A percentile compares a stretch with the other conserved stretches of the same genome.
These are phyloP conservation scores for Aspergillus steynii DNA, from an alignment of 495 filamentous ascomycete genomes.

Conservation along the genomic window DNA sequence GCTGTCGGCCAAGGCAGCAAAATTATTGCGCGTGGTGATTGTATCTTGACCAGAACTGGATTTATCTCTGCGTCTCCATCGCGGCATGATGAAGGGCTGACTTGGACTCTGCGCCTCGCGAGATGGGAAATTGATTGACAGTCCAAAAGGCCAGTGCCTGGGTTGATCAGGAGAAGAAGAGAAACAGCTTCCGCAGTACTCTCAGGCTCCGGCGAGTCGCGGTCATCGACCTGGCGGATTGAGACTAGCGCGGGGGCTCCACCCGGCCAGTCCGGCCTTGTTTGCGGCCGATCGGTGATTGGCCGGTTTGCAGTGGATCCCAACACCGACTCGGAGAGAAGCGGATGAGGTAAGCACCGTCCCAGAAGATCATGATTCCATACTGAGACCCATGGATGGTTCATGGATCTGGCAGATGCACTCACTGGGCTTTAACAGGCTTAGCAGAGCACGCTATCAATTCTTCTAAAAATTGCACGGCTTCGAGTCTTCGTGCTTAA, in stretches of 20 bases:
- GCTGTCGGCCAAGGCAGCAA: conserved; percentile 5
- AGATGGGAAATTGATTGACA: background rate
- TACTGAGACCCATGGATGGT: background rate
- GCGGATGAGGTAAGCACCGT: background rate
- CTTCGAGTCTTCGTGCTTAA: background rate
- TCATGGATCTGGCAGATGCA: background rate
- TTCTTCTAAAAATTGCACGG: background rate
- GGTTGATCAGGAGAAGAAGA: conserved; percentile 4
- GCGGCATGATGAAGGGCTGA: conserved; percentile 18
- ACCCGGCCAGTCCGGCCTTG: background rate
- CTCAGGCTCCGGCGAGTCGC: too few species aligned
- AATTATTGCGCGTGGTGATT: conserved; percentile 2
- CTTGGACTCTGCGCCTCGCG: background rate
- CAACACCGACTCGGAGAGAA: background rate
- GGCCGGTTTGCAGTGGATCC: background rate
- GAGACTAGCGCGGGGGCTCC: background rate
- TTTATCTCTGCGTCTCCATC: conserved; percentile 31
- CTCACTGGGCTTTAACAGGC: background rate
- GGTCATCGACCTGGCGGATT: background rate
- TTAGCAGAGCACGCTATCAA: background rate
- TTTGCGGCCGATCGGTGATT: background rate
- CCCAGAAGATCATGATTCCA: background rate
- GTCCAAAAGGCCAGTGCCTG: background rate
- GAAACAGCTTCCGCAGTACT: background rate
- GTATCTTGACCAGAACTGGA: conserved; percentile 14